Evolutionary conservation across 2,329 filamentous ascomycete genomes (phyloP).

Genomic region (Colletotrichum tanaceti): DNA sequence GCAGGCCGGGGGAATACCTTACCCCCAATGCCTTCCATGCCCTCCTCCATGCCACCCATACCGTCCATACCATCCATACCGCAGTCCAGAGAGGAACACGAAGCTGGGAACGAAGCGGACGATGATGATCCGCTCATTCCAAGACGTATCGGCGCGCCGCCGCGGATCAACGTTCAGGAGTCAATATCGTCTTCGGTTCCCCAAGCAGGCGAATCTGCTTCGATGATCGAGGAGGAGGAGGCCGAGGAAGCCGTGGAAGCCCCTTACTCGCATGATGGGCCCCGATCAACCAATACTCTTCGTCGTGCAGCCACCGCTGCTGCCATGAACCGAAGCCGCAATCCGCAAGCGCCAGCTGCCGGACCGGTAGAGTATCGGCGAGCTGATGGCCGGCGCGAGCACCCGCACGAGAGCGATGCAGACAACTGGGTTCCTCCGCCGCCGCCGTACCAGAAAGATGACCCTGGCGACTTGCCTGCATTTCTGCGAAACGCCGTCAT

Average conservation of each 20-base stretch:
- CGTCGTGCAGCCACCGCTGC: slow-evolving; percentile 82
- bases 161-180: slow-evolving; percentile 43
- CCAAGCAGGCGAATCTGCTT: slow-evolving; percentile 58
- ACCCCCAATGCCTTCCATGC: slow-evolving; percentile 44
- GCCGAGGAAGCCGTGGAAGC: slow-evolving; percentile 69
- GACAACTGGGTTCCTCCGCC: slow-evolving; percentile 91
- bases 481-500: slow-evolving; percentile 65
- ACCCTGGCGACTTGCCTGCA: slow-evolving; percentile 66
- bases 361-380: slow-evolving; percentile 72
- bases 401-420: slow-evolving; percentile 87
- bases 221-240: slow-evolving; percentile 67
- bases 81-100: slow-evolving; percentile 44
- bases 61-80: slow-evolving; percentile 42
- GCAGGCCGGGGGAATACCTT: slow-evolving; percentile 41
- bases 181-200: slow-evolving; percentile 13
- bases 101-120: slow-evolving; percentile 42
- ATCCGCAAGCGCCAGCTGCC: slow-evolving; percentile 67
- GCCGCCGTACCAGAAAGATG: slow-evolving; percentile 79
- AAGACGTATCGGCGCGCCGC: slow-evolving; percentile 57
- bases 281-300: slow-evolving; percentile 76
- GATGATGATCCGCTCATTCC: slow-evolving; percentile 66
- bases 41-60: slow-evolving; percentile 47
- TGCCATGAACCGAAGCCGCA: slow-evolving; percentile 75
- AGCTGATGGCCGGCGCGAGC: slow-evolving; percentile 75
- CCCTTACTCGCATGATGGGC: slow-evolving; percentile 78